A percentile compares a stretch with the other conserved stretches of the same genome.
These are phyloP conservation scores for Terfezia claveryi DNA, from an alignment of 495 filamentous ascomycete genomes.

Conservation along the genomic window DNA sequence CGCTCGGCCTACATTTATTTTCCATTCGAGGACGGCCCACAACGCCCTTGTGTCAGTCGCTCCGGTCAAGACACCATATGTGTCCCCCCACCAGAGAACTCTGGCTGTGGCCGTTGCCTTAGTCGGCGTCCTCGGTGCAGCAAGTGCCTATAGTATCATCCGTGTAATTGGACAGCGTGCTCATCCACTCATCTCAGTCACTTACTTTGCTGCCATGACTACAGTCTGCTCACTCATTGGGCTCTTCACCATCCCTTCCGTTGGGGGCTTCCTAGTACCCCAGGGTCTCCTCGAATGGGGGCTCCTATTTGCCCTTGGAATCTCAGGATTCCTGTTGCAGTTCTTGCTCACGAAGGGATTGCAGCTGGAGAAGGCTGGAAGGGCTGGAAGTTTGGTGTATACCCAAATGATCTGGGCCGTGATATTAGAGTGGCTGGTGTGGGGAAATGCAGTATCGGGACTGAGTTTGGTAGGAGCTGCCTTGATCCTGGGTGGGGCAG, in stretches of 20 bases:
- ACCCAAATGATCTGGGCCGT: conserved; percentile 12
- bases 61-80: conserved; percentile 8
- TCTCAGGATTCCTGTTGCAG: conserved; percentile 70
- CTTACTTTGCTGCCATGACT: conserved; percentile 58
- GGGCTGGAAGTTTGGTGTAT: conserved; percentile 19
- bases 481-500: conserved; percentile 6
- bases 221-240: conserved; percentile 33
- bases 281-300: conserved; percentile 40
- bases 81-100: conserved; percentile 45
- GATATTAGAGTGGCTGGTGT: conserved; percentile 14
- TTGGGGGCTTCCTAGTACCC: conserved; percentile 42
- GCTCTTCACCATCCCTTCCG: conserved; percentile 26
- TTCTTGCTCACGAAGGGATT: conserved; percentile 68
- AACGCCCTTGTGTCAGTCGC: background rate
- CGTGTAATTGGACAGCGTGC: conserved; percentile 66
- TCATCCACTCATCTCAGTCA: conserved; percentile 67
- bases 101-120: conserved; percentile 51
- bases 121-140: conserved; percentile 58
- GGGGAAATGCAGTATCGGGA: conserved; percentile 5
- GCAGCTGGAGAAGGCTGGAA: conserved; percentile 38
- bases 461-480: conserved; percentile 4
- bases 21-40: conserved; percentile 12
- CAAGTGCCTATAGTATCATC: conserved; percentile 58
- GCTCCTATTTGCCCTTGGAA: conserved; percentile 43
- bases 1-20: conserved; percentile 46